Base-by-base conservation (phyloP, 768 basidiomycete species). In the Mycena indigotica region DNA sequence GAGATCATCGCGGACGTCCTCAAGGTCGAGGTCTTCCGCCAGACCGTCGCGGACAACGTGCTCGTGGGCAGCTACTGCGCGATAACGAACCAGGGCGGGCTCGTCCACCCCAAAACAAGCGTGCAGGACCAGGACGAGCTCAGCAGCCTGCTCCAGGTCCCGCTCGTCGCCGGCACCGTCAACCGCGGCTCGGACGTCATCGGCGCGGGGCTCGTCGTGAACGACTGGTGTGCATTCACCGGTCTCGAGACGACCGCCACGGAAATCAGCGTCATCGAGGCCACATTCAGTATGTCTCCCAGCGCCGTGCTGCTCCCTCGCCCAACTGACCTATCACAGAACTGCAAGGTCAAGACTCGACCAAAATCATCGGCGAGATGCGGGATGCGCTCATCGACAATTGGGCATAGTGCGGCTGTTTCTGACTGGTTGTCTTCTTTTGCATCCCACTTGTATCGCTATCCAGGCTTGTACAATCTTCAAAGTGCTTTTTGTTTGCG, bases 141-240 rank as follows among this genome's bases (percentile, higher is more conserved):
- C 58, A 95, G 93, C 60, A 93, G 88, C 66, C 73, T 99, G 71
- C 77, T 98, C 54, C 97, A 99, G 72, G 82, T 99, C 15, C 97
- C 97, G 1, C 74, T 99, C 46, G 95, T 98, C 67, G 95, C 97
- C 50, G 97, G 97, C 23, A 98, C 97, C 3, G 94, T 99, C 58
- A 99, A 98, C 75, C 88, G 97, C 70, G 97, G 97, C 67, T 97
- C 95, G 46, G 97, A 98, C 67, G 95, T 98, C 32, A 88, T 99
- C 63, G 97, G 97, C 28, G 97, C 96, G 8, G 97, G 97, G 28
- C 81, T 98, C 29, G 94, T 99, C 55, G 97, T 98, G 56, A 99
- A 99, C 68, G 97, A 98, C 72, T 98, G 97, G 97, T 93, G 92
- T 76, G 97, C 97, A 10, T 98, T 98, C 75, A 94, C 95, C n/a